Base-by-base conservation (phyloP, 2,329 filamentous ascomycete species). In the Thermothelomyces thermophilus region DNA sequence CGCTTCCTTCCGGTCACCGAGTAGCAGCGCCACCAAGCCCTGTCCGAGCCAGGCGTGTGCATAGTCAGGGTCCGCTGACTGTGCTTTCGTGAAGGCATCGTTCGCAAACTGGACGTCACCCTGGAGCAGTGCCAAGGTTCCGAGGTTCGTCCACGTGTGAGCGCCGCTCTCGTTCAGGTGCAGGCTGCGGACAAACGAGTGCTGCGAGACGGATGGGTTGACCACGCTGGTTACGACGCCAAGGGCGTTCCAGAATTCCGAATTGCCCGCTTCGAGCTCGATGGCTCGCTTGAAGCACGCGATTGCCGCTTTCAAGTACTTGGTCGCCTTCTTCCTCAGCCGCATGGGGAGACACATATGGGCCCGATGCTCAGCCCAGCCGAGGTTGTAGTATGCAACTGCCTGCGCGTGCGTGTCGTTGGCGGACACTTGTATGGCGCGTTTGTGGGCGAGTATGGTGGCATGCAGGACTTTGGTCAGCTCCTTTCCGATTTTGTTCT, bases 191-290 rank as follows among this genome's bases (percentile, higher is more conserved):
- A 95, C 86, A 60, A 98, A 91, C 0, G 93, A 83, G 66, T 98
- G 94, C 66, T 98, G 93, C 0, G 93, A 83, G 2, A 98, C 87
- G 50, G 85, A 83, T 0, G 90, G 86, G 62, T 87, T 96, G 58
- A 96, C 76, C 40, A 82, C 81, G 55, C 88, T 90, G 2, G 93
- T 96, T 22, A 87, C 89, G 3, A 97, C 88, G 43, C 91, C 93
- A 2, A 98, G 76, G 0, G 93, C 85, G 63, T 97, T 97, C 93
- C 93, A 98, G 66, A 97, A 97, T 58, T 97, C 91, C 0, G 88
- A 74, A 63, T 97, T 98, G 45, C 90, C 87, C 6, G 90, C 87
- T 67, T 98, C 94, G 1, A 96, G 75, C 68, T 97, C 93, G 57
- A 98, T 98, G 1, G 93, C 87, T 39, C 88, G 79, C 70, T 98